Percentiles rank a stretch among this genome's conserved stretches.
These are phyloP conservation scores for Thelonectria discophora DNA, from an alignment of 2,329 filamentous ascomycete genomes.

Conservation along the genomic window DNA sequence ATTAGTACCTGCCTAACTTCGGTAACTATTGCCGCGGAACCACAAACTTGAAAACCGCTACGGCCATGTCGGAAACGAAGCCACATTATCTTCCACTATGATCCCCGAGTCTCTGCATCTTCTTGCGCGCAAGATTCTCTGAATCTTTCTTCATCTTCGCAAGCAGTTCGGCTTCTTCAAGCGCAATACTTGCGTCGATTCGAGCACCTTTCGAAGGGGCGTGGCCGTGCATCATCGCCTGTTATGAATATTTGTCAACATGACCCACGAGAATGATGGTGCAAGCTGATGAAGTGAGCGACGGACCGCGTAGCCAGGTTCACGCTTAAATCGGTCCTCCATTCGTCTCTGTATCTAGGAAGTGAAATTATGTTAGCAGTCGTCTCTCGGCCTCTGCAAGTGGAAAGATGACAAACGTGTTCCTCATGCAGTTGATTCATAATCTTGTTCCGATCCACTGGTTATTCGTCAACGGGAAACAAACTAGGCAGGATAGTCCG, in stretches of 20 bases:
- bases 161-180: conserved; percentile 6
- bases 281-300: background rate
- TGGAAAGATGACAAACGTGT: conserved; percentile 9
- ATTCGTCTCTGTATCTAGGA: conserved; percentile 8
- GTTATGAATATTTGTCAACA: conserved; percentile 7
- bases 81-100: no score
- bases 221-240: conserved; percentile 10
- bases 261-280: background rate
- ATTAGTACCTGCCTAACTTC: no score
- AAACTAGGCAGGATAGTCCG: conserved; percentile 1
- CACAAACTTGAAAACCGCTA: no score
- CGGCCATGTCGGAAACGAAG: no score
- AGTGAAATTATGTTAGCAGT: conserved; percentile 6
- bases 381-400: background rate
- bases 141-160: conserved; percentile 3
- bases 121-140: conserved; percentile 6
- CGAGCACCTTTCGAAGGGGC: conserved; percentile 5
- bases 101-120: background rate
- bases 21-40: no score
- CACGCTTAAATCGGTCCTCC: conserved; percentile 9
- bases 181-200: conserved; percentile 12
- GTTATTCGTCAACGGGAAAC: conserved; percentile 5
- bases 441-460: conserved; percentile 8
- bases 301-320: conserved; percentile 6
- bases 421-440: conserved; percentile 9